Evolutionary conservation across 2,329 filamentous ascomycete species (phyloP).

Genomic region (Coniochaeta sp.): DNA sequence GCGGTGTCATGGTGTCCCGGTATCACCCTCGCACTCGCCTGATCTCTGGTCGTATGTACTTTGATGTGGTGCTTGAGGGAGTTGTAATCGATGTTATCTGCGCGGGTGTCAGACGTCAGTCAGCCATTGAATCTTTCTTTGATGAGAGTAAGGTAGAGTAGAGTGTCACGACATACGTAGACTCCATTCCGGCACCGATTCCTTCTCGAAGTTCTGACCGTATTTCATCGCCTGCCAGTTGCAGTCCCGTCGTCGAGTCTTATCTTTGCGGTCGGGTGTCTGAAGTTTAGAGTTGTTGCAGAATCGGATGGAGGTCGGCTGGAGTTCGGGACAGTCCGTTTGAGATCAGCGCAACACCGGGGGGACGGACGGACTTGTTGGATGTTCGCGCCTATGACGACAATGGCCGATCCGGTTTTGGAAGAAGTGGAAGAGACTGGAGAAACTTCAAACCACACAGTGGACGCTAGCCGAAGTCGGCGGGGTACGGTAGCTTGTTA

Average conservation of each 20-base stretch:
- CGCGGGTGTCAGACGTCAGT: constrained; percentile 4
- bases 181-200: constrained; percentile 78
- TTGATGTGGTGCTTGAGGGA: constrained; percentile 82
- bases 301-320: too few relatives aligned
- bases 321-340: too few relatives aligned
- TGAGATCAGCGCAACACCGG: too few relatives aligned
- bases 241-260: background rate
- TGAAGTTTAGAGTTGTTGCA: background rate
- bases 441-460: too few relatives aligned
- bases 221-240: constrained; percentile 56
- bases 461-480: too few relatives aligned
- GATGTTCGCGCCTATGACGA: too few relatives aligned
- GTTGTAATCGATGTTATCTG: constrained; percentile 86
- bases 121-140: too few relatives aligned
- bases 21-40: constrained; percentile 64
- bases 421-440: too few relatives aligned
- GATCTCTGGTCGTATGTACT: constrained; percentile 64
- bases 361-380: too few relatives aligned
- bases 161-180: constrained; percentile 47
- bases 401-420: too few relatives aligned
- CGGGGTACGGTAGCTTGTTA: too few relatives aligned
- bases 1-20: constrained; percentile 59
- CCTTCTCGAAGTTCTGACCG: constrained; percentile 64
- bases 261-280: background rate
- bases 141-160: background rate